phyloP scores from a whole-genome alignment of 2,329 filamentous ascomycete species.

The Periconia macrospinosa region DNA sequence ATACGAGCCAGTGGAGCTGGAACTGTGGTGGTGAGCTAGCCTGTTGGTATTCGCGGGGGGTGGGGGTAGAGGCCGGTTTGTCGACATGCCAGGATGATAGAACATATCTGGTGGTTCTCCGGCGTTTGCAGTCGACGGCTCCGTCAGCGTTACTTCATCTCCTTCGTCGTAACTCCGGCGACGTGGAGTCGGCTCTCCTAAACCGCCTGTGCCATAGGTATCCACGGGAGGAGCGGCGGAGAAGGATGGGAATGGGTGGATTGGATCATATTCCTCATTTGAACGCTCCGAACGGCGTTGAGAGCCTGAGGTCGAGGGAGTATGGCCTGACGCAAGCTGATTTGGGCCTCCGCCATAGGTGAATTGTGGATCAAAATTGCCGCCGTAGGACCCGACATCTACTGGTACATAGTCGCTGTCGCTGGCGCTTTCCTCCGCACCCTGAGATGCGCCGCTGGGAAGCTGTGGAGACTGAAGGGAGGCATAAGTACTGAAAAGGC shows the following conservation, averaged over 20 bases:
- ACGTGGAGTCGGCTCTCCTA: constrained; percentile 71
- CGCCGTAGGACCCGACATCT: constrained; percentile 75
- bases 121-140: constrained; percentile 43
- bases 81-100: constrained; percentile 80
- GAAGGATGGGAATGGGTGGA: constrained; percentile 62
- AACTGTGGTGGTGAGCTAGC: constrained; percentile 39
- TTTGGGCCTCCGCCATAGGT: constrained; percentile 60
- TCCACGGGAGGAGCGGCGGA: constrained; percentile 72
- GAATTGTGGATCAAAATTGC: constrained; percentile 66
- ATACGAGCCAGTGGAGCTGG: constrained; percentile 50
- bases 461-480: constrained; percentile 47
- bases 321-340: constrained; percentile 42
- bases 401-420: constrained; percentile 73
- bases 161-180: constrained; percentile 90
- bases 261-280: constrained; percentile 49
- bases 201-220: constrained; percentile 84
- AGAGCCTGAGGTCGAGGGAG: constrained; percentile 49
- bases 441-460: constrained; percentile 27
- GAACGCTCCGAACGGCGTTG: constrained; percentile 48
- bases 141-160: constrained; percentile 66
- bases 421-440: constrained; percentile 40
- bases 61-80: constrained; percentile 62
- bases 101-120: constrained; percentile 84
- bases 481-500: constrained; percentile 55
- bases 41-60: constrained; percentile 62